Percentiles rank a stretch among this genome's conserved stretches.
Evolutionary conservation across 164 flowering plant genomes (phyloP).

Genomic region (Cinnamomum chago): DNA sequence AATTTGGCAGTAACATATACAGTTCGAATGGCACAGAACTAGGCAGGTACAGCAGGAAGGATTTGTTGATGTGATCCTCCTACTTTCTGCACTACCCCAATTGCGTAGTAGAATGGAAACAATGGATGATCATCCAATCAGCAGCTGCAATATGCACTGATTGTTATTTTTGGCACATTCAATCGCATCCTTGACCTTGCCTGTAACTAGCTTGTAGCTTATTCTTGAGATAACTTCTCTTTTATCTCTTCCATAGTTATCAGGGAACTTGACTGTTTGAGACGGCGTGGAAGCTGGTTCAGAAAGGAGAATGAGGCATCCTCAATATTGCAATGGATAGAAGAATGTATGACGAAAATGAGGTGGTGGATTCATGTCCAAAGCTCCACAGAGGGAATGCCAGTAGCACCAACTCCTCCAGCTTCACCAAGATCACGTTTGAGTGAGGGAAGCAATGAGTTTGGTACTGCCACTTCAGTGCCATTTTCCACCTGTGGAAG

Average conservation of each 20-base stretch:
- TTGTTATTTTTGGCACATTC: too few species aligned
- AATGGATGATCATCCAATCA: too few species aligned
- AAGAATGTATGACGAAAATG: constrained; percentile 60
- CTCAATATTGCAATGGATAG: constrained; percentile 70
- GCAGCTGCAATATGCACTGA: too few species aligned
- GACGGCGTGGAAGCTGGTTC: constrained; percentile 49
- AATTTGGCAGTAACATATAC: too few species aligned
- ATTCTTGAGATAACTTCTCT: not conserved
- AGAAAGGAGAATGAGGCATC: constrained; percentile 47
- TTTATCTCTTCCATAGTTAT: constrained; percentile 40
- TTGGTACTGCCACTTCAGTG: constrained; percentile 17
- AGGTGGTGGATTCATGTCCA: constrained; percentile 90
- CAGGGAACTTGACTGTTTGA: constrained; percentile 66
- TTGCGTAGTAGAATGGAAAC: too few species aligned
- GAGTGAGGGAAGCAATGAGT: constrained; percentile 27
- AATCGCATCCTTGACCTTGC: too few species aligned
- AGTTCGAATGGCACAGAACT: too few species aligned
- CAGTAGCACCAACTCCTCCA: constrained; percentile 72
- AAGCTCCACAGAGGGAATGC: constrained; percentile 46
- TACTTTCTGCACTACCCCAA: too few species aligned
- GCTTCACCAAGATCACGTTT: constrained; percentile 44
- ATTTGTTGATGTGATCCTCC: too few species aligned
- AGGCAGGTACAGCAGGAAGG: too few species aligned
- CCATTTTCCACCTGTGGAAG: constrained; percentile 32
- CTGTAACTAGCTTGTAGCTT: too few species aligned